Base-by-base conservation (phyloP, 768 basidiomycete genomes). In the Phylloporus sp. region DNA sequence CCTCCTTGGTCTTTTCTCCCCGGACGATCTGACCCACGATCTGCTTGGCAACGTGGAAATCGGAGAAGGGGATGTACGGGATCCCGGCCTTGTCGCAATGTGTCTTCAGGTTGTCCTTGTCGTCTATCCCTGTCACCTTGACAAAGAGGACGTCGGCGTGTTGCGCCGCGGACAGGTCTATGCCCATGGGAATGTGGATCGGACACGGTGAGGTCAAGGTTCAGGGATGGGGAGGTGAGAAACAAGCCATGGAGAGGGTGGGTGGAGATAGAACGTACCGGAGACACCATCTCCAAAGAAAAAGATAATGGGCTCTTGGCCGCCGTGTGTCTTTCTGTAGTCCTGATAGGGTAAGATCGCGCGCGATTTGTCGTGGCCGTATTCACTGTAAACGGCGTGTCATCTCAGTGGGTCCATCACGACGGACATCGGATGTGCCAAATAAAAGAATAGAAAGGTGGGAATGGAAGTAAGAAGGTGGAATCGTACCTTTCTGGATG, bases 221-320 rank as follows among this genome's bases (percentile, higher is more conserved):
- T 26, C 26, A 6, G 47, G 6, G 52, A 31, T 20, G 24, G 44
- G 20, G n/a, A 11, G 31, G 20, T 16, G 27, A 23, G 32, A 24
- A 16, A n/a, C 26, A 10, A 12, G 22, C 22, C 22, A 44, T 11
- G 9, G 8, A 42, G 7, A 5, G 29, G 15, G 24, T 15, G n/a
- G 18, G 24, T 15, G n/a, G 18, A 32, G 18, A 43, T 26, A 48
- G 4, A 38, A 72, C 80, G 36, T 52, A 90, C 92, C 93, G 50
- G 91, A 94, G 45, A 97, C 97, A 29, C 97, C 97, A 66, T 99
- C 97, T 0, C 97, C 97, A 57, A 97, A 95, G 81, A 97, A 99
- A 72, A 99, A 95, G 10, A 95, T 74, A 2, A 80, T 84, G 3
- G 97, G 95, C 6, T 63, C 63, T 15, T 40, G 57, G 16, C 57